Evolutionary conservation across 192 early-diverging fungal species (phyloP).

Genomic region (Dispira parvispora): DNA sequence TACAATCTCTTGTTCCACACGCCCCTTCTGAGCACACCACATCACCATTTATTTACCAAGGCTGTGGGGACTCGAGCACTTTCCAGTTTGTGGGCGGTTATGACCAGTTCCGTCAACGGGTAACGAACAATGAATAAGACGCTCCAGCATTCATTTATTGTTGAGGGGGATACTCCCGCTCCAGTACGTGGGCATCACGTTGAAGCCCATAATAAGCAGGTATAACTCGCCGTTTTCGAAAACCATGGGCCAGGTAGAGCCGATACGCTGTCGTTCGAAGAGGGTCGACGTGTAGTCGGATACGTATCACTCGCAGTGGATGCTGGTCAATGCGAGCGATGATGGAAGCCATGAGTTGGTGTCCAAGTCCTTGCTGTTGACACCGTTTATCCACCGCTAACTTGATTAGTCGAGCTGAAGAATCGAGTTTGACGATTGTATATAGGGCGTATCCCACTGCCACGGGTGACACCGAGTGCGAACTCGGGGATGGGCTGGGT

Average conservation of each 20-base stretch:
- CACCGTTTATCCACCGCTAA: conserved; percentile 13
- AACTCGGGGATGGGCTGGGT: too few species aligned
- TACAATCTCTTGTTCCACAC: background rate
- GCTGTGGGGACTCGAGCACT: conserved; percentile 17
- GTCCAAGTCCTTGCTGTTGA: conserved; percentile 12
- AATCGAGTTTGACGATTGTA: conserved; percentile 11
- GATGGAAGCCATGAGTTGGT: background rate
- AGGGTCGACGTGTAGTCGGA: conserved; percentile 16
- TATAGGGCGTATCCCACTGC: conserved; percentile 12
- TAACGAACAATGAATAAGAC: background rate
- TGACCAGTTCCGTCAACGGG: conserved; percentile 15
- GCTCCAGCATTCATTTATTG: background rate
- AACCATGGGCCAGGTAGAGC: conserved; percentile 14
- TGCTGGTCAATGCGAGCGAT: background rate
- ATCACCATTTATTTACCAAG: conserved; percentile 32
- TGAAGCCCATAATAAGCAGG: conserved; percentile 12
- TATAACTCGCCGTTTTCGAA: conserved; percentile 10
- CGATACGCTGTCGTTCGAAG: conserved; percentile 9
- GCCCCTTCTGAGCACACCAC: conserved; percentile 15
- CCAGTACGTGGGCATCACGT: conserved; percentile 10
- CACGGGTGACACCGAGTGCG: too few species aligned
- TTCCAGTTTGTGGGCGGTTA: conserved; percentile 24
- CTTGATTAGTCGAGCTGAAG: conserved; percentile 14
- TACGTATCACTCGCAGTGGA: background rate
- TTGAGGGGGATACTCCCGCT: background rate